Percentiles rank a stretch among this genome's conserved stretches.
Conservation (phyloP, 208 protist species). For the Leptomonas pyrrhocoris region DNA sequence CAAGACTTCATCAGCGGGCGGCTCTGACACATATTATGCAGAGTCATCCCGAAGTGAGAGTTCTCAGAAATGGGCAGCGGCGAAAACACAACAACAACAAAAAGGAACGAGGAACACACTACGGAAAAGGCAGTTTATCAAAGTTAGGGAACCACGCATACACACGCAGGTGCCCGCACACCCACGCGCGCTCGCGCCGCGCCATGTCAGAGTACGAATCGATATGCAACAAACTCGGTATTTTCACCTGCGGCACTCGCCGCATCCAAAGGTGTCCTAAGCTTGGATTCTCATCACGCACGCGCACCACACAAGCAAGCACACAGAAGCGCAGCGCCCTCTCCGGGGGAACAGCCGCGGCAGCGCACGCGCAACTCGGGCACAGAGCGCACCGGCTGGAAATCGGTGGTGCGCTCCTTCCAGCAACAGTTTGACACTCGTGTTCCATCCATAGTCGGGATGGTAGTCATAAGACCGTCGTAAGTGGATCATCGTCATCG, state of each 20-base stretch:
- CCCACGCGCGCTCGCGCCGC: too few species aligned
- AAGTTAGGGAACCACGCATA: too few species aligned
- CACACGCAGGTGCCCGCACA: constrained; percentile 18
- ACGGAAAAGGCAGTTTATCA: too few species aligned
- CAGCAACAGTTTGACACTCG: not conserved
- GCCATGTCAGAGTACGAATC: constrained; percentile 66
- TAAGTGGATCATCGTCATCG: too few species aligned
- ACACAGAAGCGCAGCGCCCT: too few species aligned
- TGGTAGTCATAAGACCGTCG: not conserved
- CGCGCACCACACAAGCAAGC: not conserved
- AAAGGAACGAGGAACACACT: not conserved
- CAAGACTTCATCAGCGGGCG: too few species aligned
- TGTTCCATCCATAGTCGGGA: constrained; percentile 6
- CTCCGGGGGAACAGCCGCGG: too few species aligned
- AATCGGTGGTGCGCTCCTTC: constrained; percentile 18
- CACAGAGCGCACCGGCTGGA: constrained; percentile 18
- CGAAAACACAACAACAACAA: constrained; percentile 18
- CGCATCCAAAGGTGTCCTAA: constrained; percentile 66
- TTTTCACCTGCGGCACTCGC: constrained; percentile 41
- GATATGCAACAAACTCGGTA: constrained; percentile 41
- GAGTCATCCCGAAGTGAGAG: too few species aligned
- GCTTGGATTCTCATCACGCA: constrained; percentile 49
- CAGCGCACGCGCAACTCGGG: not conserved
- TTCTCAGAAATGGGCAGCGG: too few species aligned
- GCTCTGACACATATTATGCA: too few species aligned